Evolutionary conservation across 495 filamentous ascomycete genomes (phyloP), one percentile per base, ranked within the genome.

Genomic region (Daldinia grandis): DNA sequence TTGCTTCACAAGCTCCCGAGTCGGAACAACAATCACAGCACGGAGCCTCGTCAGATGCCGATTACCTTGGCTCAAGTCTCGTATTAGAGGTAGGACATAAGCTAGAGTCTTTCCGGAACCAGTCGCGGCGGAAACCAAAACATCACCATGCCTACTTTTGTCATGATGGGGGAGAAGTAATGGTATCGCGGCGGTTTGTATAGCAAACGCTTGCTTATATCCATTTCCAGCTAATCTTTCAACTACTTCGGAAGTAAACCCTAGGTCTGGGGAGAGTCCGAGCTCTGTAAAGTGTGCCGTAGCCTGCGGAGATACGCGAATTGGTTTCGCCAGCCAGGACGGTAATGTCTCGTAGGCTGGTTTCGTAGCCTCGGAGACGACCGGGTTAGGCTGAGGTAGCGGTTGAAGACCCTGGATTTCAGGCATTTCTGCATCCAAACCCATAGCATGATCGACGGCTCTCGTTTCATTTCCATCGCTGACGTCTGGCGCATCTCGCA

Each of bases 41-140:
- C 92, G 84, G 0, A 98, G 80, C 56, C 84, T 87, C 0, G 88
- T 90, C 4, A 87, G 77, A 21, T 82, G 61, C 0, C 75, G 64
- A 33, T 70, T 80, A 35, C 83, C 81, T 2, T 84, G 78, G 56
- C 88, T 86, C 42, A 98, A 78, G n/a, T 87, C 85, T 40, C 92
- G 87, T 15, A 97, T 81, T 69, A 98, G 86, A 0, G 95, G 95
- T n/a, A 98, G 82, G 1, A 93, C 84, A 68, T 98, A 98, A 5
- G 95, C 90, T 3, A 98, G 80, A 0, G 95, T 98, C 76, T 98
- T 98, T 51, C 95, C 95, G 0, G 95, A 98, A 4, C 95, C 95
- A 1, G 95, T 98, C 3, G 93, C 88, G 0, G 95, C 95, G 21
- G 93, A 93, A 15, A 98, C 87, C 57, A 95, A 91, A 6, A 98